Percentiles rank a stretch among this genome's conserved stretches.
phyloP scores from a whole-genome alignment of 78 protist species.

The Dictyostelium citrinum region DNA sequence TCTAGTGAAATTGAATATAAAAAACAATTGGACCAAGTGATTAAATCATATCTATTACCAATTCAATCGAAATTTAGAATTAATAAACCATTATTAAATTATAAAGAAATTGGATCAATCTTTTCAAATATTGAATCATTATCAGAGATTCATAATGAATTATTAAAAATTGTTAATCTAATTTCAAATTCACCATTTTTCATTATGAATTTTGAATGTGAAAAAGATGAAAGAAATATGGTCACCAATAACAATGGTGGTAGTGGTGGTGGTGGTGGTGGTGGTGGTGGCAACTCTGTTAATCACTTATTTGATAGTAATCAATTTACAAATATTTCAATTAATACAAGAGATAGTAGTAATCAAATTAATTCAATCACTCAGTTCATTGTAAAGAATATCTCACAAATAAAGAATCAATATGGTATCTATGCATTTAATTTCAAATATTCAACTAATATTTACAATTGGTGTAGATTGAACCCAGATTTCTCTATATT shows the following conservation, averaged over 20 bases:
- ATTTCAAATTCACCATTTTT: background rate
- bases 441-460: constrained; percentile 58
- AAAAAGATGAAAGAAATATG: background rate
- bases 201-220: background rate
- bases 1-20: constrained; percentile 3
- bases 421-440: constrained; percentile 67
- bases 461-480: constrained; percentile 28
- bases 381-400: constrained; percentile 43
- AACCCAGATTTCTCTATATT: constrained; percentile 49
- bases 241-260: no score
- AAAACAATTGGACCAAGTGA: constrained; percentile 17
- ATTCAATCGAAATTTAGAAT: constrained; percentile 62
- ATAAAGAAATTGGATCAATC: constrained; percentile 54
- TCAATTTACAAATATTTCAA: background rate
- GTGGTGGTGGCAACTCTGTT: no score
- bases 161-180: background rate
- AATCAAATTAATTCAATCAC: constrained; percentile 17
- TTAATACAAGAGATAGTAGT: background rate
- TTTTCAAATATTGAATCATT: constrained; percentile 63
- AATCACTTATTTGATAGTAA: background rate
- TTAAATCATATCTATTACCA: constrained; percentile 46
- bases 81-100: constrained; percentile 56
- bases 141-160: constrained; percentile 2
- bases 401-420: constrained; percentile 12
- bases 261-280: no score